phyloP scores from a whole-genome alignment of 139 green algal genomes.

The Tetradesmus lagerheimii region DNA sequence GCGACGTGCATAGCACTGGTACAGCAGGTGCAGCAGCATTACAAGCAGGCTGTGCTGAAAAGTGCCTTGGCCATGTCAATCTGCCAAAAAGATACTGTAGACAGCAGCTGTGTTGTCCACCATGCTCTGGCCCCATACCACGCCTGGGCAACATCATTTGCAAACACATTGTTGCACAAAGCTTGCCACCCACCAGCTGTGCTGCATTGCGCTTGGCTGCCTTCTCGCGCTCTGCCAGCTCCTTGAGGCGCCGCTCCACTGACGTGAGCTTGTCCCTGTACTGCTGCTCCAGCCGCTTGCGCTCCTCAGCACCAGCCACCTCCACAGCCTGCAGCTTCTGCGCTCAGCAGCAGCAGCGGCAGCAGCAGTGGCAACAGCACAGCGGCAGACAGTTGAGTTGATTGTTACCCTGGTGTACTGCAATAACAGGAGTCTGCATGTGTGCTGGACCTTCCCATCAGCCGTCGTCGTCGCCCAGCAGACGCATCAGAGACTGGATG shows the following conservation, averaged over 20 bases:
- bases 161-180: background rate
- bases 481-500: no score
- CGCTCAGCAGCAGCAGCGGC: background rate
- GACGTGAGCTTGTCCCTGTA: conserved; percentile 79
- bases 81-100: background rate
- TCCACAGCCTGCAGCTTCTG: conserved; percentile 73
- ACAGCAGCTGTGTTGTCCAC: background rate
- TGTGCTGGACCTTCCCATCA: no score
- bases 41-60: background rate
- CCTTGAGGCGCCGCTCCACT: conserved; percentile 70
- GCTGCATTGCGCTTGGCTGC: conserved; percentile 24
- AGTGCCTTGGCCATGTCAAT: no score
- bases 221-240: conserved; percentile 44
- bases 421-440: no score
- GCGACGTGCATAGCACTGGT: no score
- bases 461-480: no score
- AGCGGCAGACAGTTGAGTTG: background rate
- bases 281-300: conserved; percentile 61
- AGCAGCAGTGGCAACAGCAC: background rate
- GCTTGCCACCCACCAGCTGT: conserved; percentile 33
- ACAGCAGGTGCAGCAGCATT: no score
- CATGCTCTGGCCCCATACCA: background rate
- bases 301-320: conserved; percentile 73
- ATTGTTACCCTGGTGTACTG: no score
- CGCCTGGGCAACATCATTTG: background rate